These are phyloP conservation scores for Diacronema lutheri DNA, from an alignment of 78 protist species.

Conservation along the genomic window DNA sequence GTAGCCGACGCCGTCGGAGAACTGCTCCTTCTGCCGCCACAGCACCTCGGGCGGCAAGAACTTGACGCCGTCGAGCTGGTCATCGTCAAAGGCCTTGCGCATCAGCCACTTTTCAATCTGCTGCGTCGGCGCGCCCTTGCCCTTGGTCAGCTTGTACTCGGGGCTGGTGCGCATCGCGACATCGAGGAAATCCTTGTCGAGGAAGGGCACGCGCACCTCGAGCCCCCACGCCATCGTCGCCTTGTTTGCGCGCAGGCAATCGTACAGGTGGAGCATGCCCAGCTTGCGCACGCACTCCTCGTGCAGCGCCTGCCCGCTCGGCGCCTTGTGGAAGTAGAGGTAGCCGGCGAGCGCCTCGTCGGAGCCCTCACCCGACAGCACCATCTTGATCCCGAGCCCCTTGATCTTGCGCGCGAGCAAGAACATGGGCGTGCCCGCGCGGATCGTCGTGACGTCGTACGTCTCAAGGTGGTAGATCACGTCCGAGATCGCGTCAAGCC, in stretches of 20 bases:
- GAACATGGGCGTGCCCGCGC: slow-evolving; percentile 50
- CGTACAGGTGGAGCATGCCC: slow-evolving; percentile 20
- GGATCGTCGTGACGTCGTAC: slow-evolving; percentile 53
- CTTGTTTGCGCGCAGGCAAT: slow-evolving; percentile 54
- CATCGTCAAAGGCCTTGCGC: slow-evolving; percentile 41
- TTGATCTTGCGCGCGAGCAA: slow-evolving; percentile 39
- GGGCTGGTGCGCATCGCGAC: slow-evolving; percentile 28
- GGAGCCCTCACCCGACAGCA: slow-evolving; percentile 51
- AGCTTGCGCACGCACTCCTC: slow-evolving; percentile 13
- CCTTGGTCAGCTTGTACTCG: not conserved
- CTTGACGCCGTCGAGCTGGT: too few species aligned
- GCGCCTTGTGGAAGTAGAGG: slow-evolving; percentile 41
- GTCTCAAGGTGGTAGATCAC: slow-evolving; percentile 59
- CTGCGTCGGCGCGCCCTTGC: not conserved
- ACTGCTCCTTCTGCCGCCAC: slow-evolving; percentile 63
- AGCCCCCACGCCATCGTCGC: slow-evolving; percentile 33
- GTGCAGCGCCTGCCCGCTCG: not conserved
- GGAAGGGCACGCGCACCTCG: slow-evolving; percentile 41
- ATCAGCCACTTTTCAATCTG: slow-evolving; percentile 44
- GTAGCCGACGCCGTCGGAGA: slow-evolving; percentile 61
- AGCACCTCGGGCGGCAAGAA: slow-evolving; percentile 19
- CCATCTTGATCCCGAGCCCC: slow-evolving; percentile 60
- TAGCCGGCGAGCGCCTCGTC: slow-evolving; percentile 51
- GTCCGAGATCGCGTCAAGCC: slow-evolving; percentile 40
- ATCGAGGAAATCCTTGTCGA: slow-evolving; percentile 27